Conservation (phyloP, 139 green algal genomes). For the Penium margaritaceum region DNA sequence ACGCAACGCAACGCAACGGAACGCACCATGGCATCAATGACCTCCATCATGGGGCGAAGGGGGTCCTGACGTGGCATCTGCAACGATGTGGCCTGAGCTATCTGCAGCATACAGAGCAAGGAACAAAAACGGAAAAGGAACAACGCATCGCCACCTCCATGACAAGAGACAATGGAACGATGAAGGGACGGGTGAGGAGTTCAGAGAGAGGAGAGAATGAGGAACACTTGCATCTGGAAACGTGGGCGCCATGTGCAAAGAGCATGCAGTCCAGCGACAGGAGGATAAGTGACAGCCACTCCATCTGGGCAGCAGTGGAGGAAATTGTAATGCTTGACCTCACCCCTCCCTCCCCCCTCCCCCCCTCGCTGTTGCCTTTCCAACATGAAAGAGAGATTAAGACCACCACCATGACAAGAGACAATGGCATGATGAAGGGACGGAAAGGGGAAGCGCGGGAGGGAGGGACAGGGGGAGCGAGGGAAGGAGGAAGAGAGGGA, state of each 20-base stretch:
- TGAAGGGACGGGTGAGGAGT: too few species aligned
- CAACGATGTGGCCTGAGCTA: slow-evolving; percentile 37
- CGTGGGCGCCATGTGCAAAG: neutral
- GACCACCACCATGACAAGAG: too few species aligned
- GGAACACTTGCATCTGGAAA: neutral
- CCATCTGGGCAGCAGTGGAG: too few species aligned
- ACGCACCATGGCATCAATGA: slow-evolving; percentile 54
- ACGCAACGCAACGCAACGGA: too few species aligned
- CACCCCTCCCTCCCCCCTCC: too few species aligned
- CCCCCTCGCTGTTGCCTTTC: too few species aligned
- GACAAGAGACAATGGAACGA: too few species aligned
- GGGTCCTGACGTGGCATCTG: slow-evolving; percentile 70
- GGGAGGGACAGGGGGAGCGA: neutral
- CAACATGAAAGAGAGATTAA: too few species aligned
- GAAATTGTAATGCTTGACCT: too few species aligned
- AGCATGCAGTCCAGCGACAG: neutral
- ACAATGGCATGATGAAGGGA: too few species aligned
- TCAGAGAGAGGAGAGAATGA: neutral
- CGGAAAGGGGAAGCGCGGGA: neutral
- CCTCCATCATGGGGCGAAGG: slow-evolving; percentile 67
- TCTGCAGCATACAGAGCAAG: slow-evolving; percentile 8
- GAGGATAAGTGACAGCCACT: neutral
- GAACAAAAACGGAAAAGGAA: neutral
- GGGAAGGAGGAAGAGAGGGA: neutral
- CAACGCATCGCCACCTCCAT: too few species aligned